phyloP scores from a whole-genome alignment of 2,329 filamentous ascomycete species.

The Periconia sp. region DNA sequence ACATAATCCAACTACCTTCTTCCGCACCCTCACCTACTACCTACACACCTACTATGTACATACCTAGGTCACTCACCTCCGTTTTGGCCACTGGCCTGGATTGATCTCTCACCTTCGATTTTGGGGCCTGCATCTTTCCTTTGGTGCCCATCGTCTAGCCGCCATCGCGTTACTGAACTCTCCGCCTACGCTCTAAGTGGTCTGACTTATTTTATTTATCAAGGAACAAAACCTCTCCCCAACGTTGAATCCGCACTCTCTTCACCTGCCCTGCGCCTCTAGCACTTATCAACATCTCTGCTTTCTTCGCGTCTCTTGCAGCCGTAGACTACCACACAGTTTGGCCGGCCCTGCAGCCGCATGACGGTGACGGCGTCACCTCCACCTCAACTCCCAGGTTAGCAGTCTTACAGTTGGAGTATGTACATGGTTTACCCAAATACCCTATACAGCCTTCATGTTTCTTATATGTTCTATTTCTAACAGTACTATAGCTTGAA shows the following conservation, averaged over 20 bases:
- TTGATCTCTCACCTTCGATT: no score
- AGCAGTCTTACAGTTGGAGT: no score
- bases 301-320: constrained; percentile 2
- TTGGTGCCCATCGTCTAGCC: constrained; percentile 4
- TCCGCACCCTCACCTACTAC: no score
- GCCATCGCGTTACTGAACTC: constrained; percentile 26
- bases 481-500: neutral
- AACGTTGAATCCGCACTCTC: constrained; percentile 2
- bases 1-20: no score
- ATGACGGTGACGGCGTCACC: constrained; percentile 27
- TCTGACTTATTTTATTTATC: constrained; percentile 10
- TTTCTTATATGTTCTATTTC: neutral
- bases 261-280: constrained; percentile 1
- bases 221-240: constrained; percentile 20
- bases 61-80: no score
- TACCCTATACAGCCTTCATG: no score
- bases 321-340: constrained; percentile 18
- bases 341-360: constrained; percentile 10
- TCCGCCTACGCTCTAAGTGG: neutral
- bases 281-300: neutral
- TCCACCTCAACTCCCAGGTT: constrained; percentile 7
- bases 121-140: neutral
- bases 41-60: no score
- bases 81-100: no score
- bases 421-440: no score